Evolutionary conservation across 2,329 filamentous ascomycete species (phyloP), one percentile per base, ranked within the genome.

Genomic region (Cytospora chrysosperma): DNA sequence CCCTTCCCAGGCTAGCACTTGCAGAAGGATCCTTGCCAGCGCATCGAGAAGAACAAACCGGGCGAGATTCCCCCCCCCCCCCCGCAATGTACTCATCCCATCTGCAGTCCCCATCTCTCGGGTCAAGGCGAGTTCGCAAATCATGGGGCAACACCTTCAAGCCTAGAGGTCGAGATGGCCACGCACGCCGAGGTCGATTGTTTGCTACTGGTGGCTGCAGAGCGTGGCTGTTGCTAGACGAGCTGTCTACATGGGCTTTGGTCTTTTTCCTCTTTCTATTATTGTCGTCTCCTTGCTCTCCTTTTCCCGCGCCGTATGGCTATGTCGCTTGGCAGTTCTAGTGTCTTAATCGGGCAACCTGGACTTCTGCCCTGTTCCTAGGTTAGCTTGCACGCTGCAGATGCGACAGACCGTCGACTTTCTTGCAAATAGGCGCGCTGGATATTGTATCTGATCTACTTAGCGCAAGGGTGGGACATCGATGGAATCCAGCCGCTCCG

Each of bases 401-500:
- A 53, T 26, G 34, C 58, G 9, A 49, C 34, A 12, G 12, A 32
- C 51, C n/a, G 21, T 15, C 30, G 30, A 34, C 30, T 24, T 26
- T 21, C n/a, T 60, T 60, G 40, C 19, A 8, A 40, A 19, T 40
- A 40, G 4, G 37, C 37, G 37, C 37, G 37, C 37, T 40, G 8
- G n/a, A 47, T 15, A 27, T 19, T 27, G 26, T 15, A n/a, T 40
- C 37, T 21, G 24, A 43, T 30, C 26, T 34, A 34, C 32, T 34
- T 54, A 60, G 58, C 58, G 50, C 27, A 34, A 13, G 34, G n/a
- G n/a, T 32, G 27, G 34, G 27, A n/a, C 32, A 40, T 17, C 47
- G 26, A 40, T 21, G 27, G 26, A 21, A 17, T 52, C 56, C 60
- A 62, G 60, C 60, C 60, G 54, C 60, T 52, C 53, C 54, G 60